Base-by-base conservation (phyloP, 495 filamentous ascomycete genomes). In the Bombardia bombarda region DNA sequence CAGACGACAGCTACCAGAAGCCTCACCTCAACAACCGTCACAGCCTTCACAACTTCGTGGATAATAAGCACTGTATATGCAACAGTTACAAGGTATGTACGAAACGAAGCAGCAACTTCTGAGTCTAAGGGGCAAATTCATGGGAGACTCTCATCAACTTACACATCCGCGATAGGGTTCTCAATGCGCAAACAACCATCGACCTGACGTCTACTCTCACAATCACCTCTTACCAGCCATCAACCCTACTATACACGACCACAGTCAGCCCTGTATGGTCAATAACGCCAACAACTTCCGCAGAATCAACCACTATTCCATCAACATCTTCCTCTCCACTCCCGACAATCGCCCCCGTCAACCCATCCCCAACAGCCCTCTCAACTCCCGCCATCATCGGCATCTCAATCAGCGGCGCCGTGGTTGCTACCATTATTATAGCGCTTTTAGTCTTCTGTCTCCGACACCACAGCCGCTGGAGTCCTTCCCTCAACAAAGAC, bases 181-280 rank as follows among this genome's bases (percentile, higher is more conserved):
- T 58, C 32, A 42, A 50, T 22, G 55, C 58, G 26, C 33, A 46
- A 30, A 42, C 50, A 7, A 61, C 58, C 13, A 40, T 49, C 14
- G 45, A 43, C 38, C 32, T 54, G 7, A 62, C 56, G 3, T 60
- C 57, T 23, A 63, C 53, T n/a, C 21, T 63, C 9, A 61, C 57
- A 3, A 44, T 57, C 36, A 58, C 55, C 1, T 44, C 44, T 17
- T 45, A 35, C 10, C 44, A 37, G 2, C 55, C 57, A 2, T 21
- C 38, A 1, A 50, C 38, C 36, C 32, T 41, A 32, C 46, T 46
- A 34, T 32, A 52, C 28, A 58, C 54, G 32, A 55, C 49, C n/a
- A 57, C 56, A 1, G 46, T 19, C n/a, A 35, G 30, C 16, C 28
- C 45, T 14, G 13, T 33, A 4, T 4, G n/a, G n/a, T n/a, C n/a